Percentiles rank a stretch among this genome's conserved stretches.
Conservation (phyloP, 2,329 filamentous ascomycete species). For the Clarireedia hainanense region DNA sequence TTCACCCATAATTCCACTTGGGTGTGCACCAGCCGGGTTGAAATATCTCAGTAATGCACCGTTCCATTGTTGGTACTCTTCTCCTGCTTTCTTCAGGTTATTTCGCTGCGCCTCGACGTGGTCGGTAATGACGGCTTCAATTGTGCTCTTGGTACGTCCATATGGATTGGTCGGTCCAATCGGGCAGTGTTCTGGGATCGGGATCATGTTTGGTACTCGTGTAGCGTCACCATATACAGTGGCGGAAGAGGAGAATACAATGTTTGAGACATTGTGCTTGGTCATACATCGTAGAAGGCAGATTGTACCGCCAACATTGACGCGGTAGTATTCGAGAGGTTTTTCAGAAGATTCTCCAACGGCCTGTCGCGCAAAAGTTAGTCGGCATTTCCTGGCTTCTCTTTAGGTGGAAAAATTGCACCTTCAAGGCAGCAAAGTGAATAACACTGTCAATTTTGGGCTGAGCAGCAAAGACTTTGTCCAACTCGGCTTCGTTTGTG, state of each 20-base stretch:
- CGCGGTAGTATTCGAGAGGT: conserved; percentile 93
- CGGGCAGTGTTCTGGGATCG: conserved; percentile 94
- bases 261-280: conserved; percentile 85
- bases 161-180: conserved; percentile 97
- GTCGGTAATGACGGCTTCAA: conserved; percentile 89
- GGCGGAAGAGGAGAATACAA: conserved; percentile 96
- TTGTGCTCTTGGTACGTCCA: conserved; percentile 89
- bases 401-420: conserved; percentile 24
- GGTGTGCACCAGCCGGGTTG: conserved; percentile 93
- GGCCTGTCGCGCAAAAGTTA: conserved; percentile 52
- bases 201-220: conserved; percentile 95
- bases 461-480: conserved; percentile 81
- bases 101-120: conserved; percentile 79
- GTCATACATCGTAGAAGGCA: conserved; percentile 80
- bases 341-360: conserved; percentile 93
- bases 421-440: conserved; percentile 97
- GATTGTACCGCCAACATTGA: conserved; percentile 92
- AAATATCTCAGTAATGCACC: conserved; percentile 92
- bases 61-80: conserved; percentile 79
- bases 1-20: conserved; percentile 95
- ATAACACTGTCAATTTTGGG: conserved; percentile 96
- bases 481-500: conserved; percentile 74
- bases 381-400: neutral
- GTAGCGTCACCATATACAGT: conserved; percentile 98
- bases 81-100: conserved; percentile 71